phyloP scores from a whole-genome alignment of 2,329 filamentous ascomycete genomes.

The Phaeoacremonium minimum region DNA sequence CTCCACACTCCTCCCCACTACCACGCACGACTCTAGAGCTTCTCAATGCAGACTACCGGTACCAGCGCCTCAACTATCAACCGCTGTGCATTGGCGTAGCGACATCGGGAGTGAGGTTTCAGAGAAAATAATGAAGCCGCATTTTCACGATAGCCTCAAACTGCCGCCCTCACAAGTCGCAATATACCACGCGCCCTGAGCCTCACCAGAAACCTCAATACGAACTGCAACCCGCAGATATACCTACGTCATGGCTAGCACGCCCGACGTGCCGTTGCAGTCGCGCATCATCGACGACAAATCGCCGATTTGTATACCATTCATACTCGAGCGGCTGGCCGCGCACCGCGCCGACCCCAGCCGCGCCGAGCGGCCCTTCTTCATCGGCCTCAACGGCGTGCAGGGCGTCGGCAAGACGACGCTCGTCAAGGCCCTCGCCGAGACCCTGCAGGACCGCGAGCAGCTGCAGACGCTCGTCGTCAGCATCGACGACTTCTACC shows the following conservation, averaged over 20 bases:
- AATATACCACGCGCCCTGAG: slow-evolving; percentile 8
- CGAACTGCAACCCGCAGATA: too few species aligned
- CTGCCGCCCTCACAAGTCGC: background rate
- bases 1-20: too few species aligned
- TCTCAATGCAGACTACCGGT: too few species aligned
- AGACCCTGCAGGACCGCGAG: slow-evolving; percentile 52
- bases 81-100: too few species aligned
- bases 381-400: slow-evolving; percentile 85
- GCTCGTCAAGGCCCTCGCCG: slow-evolving; percentile 64
- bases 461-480: slow-evolving; percentile 64
- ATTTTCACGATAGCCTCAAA: too few species aligned
- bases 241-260: slow-evolving; percentile 19
- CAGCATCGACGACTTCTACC: slow-evolving; percentile 88
- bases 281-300: slow-evolving; percentile 68
- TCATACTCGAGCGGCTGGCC: slow-evolving; percentile 61
- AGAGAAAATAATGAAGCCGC: too few species aligned
- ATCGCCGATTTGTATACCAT: slow-evolving; percentile 71
- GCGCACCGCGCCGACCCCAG: slow-evolving; percentile 32
- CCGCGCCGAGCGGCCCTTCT: slow-evolving; percentile 54
- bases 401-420: slow-evolving; percentile 94
- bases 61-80: too few species aligned
- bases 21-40: too few species aligned
- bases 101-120: too few species aligned
- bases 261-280: slow-evolving; percentile 20
- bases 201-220: background rate